phyloP scores from a whole-genome alignment of 495 filamentous ascomycete species.

The Penicillium psychrofluorescens region DNA sequence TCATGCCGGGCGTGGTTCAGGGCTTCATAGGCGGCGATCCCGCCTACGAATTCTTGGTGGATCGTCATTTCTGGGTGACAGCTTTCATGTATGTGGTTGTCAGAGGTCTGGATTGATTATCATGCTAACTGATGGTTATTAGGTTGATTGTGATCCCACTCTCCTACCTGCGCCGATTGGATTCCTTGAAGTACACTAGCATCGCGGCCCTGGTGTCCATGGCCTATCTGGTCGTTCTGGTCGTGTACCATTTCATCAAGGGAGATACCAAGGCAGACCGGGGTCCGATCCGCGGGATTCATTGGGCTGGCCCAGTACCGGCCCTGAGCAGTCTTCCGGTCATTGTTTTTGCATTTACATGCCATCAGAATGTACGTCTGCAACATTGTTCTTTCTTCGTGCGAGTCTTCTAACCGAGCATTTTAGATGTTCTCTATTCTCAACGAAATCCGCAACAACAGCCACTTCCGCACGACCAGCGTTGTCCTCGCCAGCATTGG shows the following conservation, averaged over 20 bases:
- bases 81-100: slow-evolving; percentile 68
- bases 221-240: slow-evolving; percentile 84
- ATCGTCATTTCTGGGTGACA: slow-evolving; percentile 97
- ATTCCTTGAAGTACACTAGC: slow-evolving; percentile 96
- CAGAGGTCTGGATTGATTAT: not conserved
- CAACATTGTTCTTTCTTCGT: not conserved
- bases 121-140: slow-evolving; percentile 9
- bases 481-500: slow-evolving; percentile 83
- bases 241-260: slow-evolving; percentile 78
- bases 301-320: slow-evolving; percentile 71
- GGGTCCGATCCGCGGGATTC: slow-evolving; percentile 62
- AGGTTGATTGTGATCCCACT: slow-evolving; percentile 91
- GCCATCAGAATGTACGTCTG: slow-evolving; percentile 82
- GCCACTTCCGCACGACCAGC: slow-evolving; percentile 67
- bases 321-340: slow-evolving; percentile 84
- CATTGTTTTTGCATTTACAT: slow-evolving; percentile 96
- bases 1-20: slow-evolving; percentile 90
- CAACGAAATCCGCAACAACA: slow-evolving; percentile 86
- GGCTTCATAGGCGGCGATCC: slow-evolving; percentile 60
- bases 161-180: slow-evolving; percentile 81
- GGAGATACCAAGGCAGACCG: slow-evolving; percentile 69
- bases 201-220: slow-evolving; percentile 87
- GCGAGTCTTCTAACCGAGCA: slow-evolving; percentile 3
- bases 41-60: slow-evolving; percentile 63
- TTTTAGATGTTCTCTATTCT: slow-evolving; percentile 94